Evolutionary conservation across 208 protist species (phyloP), one percentile per base, ranked within the genome.

Genomic region (Leishmania gerbilli): DNA sequence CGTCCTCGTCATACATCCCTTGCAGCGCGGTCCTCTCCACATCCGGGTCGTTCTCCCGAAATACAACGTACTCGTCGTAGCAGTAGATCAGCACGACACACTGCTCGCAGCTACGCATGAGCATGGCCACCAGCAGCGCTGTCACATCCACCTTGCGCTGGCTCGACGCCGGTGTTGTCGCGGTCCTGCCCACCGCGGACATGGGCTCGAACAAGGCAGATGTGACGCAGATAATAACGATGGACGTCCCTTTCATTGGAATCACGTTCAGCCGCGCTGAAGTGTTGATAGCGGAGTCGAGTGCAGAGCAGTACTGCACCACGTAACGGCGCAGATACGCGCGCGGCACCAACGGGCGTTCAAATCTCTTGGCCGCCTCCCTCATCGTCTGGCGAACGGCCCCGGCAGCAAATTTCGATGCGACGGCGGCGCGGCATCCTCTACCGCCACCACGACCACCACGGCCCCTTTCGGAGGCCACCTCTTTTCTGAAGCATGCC

Each of bases 241-340:
- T 56, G 4, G 97, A 97, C 27, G 55, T 82, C 55, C 98, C 98
- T 49, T 81, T 67, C 82, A 99, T 96, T 24, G 97, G 98, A 31
- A 82, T 80, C 24, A 99, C 91, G 87, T 99, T 99, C 53, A 97
- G 84, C 31, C 82, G 72, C 24, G 94, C 92, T 8, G 97, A 92
- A 8, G 97, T 88, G 55, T 80, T 82, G 17, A 98, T 85, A 24
- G 98, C 92, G 6, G 56, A 74, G 74, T 98, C 89, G 17, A 99
- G 77, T 4, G 98, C 93, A 0, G 71, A 47, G 24, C 76, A 71
- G 87, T 86, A 84, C 56, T 60, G 68, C 15, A 11, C 19, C 51
- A 85, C 0, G 40, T 80, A 78, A 8, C 80, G 76, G 8, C 24
- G 37, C 13, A 81, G 49, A 17, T 77, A 55, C 51, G 27, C 4